A percentile compares a stretch with the other conserved stretches of the same genome.
Evolutionary conservation across 2,329 filamentous ascomycete genomes (phyloP).

Genomic region (Aspergillus sergii): DNA sequence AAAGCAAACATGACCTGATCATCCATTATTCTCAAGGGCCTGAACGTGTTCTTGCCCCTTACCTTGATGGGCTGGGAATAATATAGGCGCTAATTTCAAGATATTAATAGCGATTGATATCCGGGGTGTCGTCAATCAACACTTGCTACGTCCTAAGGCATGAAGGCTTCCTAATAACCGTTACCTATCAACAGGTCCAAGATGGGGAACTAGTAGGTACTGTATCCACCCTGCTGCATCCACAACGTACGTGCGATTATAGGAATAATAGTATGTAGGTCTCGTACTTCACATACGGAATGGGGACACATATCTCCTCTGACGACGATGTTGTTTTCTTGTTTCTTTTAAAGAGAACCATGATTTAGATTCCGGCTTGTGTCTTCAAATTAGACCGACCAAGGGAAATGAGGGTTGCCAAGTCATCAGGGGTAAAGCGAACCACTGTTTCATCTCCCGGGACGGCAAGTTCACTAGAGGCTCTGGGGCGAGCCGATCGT

Average conservation of each 20-base stretch:
- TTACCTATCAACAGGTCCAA: neutral
- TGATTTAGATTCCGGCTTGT: neutral
- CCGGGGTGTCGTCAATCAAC: neutral
- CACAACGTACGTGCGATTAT: neutral
- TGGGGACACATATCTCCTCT: neutral
- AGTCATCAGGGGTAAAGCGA: slow-evolving; percentile 14
- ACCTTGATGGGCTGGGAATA: neutral
- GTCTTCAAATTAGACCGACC: neutral
- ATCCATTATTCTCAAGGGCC: neutral
- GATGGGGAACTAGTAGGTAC: neutral
- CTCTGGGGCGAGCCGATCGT: slow-evolving; percentile 13
- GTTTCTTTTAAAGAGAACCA: neutral
- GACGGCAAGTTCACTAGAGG: slow-evolving; percentile 10
- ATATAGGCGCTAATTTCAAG: neutral
- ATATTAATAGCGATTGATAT: neutral
- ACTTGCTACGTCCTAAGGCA: neutral
- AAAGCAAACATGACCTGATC: neutral
- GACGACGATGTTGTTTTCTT: neutral
- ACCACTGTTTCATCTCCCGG: slow-evolving; percentile 16
- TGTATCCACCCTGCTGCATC: neutral
- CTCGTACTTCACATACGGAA: neutral
- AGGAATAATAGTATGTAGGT: neutral
- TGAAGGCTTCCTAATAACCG: neutral
- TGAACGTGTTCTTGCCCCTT: slow-evolving; percentile 1
- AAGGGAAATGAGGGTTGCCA: slow-evolving; percentile 1